phyloP scores from a whole-genome alignment of 768 basidiomycete species.

The Trametes elegans region DNA sequence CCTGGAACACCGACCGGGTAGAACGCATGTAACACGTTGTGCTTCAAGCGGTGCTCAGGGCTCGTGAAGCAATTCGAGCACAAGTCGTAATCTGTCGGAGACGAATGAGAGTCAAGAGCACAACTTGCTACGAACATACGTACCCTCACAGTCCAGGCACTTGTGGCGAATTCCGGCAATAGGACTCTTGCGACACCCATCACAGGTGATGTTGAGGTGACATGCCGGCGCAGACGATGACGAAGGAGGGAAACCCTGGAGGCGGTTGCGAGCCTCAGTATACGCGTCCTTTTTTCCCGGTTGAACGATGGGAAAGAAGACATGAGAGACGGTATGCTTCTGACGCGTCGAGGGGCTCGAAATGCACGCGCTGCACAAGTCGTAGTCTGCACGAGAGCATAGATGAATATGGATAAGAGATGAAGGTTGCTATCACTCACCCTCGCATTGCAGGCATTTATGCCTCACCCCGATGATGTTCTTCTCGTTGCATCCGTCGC shows the following conservation, averaged over 20 bases:
- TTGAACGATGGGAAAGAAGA: slow-evolving; percentile 23
- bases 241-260: neutral
- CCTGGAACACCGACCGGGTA: slow-evolving; percentile 17
- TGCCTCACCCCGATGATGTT: slow-evolving; percentile 6
- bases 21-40: slow-evolving; percentile 21
- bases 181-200: slow-evolving; percentile 47
- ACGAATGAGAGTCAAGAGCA: neutral
- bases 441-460: slow-evolving; percentile 64
- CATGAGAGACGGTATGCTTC: slow-evolving; percentile 18
- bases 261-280: slow-evolving; percentile 3
- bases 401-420: neutral
- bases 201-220: slow-evolving; percentile 39
- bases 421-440: neutral
- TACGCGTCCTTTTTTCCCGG: slow-evolving; percentile 12
- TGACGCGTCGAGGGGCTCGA: slow-evolving; percentile 3
- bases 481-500: slow-evolving; percentile 55
- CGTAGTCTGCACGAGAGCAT: slow-evolving; percentile 16
- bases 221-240: neutral
- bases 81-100: slow-evolving; percentile 23
- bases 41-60: slow-evolving; percentile 6
- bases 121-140: neutral
- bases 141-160: slow-evolving; percentile 65
- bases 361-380: slow-evolving; percentile 22
- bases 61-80: slow-evolving; percentile 21
- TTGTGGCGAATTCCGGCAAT: slow-evolving; percentile 72